Evolutionary conservation across 179 eudicot species (phyloP).

Genomic region (Pouteria campechiana): DNA sequence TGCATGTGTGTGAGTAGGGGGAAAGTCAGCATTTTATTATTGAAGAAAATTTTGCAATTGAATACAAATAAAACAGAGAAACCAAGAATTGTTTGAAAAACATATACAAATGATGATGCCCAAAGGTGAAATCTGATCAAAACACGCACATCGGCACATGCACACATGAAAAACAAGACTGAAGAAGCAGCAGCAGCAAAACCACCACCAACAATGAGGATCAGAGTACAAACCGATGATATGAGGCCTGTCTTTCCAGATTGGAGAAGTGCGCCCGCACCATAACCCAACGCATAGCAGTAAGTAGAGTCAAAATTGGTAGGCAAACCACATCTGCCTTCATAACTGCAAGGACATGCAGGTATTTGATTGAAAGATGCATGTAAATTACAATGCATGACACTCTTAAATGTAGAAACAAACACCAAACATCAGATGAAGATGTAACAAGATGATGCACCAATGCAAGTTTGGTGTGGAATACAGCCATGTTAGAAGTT

Average conservation of each 20-base stretch:
- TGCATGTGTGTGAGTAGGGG: too few species aligned
- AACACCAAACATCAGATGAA: too few species aligned
- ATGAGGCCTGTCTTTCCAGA: conserved; percentile 89
- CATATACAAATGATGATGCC: too few species aligned
- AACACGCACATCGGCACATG: background rate
- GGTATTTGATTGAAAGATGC: too few species aligned
- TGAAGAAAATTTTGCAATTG: too few species aligned
- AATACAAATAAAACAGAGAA: background rate
- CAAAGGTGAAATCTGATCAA: too few species aligned
- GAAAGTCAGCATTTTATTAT: too few species aligned
- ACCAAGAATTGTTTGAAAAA: background rate
- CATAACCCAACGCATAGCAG: conserved; percentile 96
- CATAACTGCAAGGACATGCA: conserved; percentile 58
- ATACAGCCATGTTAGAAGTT: too few species aligned
- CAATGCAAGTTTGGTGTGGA: too few species aligned
- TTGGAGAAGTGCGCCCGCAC: conserved; percentile 88
- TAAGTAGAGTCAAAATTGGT: conserved; percentile 93
- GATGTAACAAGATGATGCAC: too few species aligned
- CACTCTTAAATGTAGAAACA: background rate
- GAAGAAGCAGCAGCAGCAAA: background rate
- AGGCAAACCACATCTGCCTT: conserved; percentile 97
- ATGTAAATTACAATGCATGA: conserved; percentile 2
- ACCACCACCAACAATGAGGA: background rate
- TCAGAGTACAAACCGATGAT: conserved; percentile 58
- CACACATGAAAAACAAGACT: background rate